Evolutionary conservation across 257 asterid species (phyloP).

Genomic region (Nicotiana tomentosiformis): DNA sequence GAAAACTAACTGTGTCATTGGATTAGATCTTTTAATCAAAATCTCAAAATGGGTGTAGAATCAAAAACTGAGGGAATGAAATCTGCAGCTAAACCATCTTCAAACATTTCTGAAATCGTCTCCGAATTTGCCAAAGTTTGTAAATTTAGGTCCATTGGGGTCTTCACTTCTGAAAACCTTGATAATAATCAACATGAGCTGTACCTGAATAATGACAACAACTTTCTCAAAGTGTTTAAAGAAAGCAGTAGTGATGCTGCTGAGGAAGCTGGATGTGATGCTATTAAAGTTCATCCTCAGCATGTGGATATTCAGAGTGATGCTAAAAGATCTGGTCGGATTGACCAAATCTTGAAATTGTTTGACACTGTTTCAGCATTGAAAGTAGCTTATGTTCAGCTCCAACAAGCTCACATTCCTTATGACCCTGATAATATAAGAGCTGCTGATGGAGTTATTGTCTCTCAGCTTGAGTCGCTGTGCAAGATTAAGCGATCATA

Average conservation of each 20-base stretch:
- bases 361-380: conserved; percentile 51
- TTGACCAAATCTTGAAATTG: conserved; percentile 40
- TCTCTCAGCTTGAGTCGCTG: conserved; percentile 40
- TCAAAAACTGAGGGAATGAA: conserved; percentile 35
- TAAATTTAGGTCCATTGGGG: conserved; percentile 71
- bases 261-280: conserved; percentile 16
- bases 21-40: conserved; percentile 22
- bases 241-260: conserved; percentile 30
- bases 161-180: conserved; percentile 37
- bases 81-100: conserved; percentile 36
- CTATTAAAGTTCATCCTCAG: conserved; percentile 14
- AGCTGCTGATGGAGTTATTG: conserved; percentile 55
- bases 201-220: conserved; percentile 4
- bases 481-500: conserved; percentile 43
- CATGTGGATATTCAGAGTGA: conserved; percentile 16
- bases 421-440: conserved; percentile 52
- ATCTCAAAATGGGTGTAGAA: conserved; percentile 30
- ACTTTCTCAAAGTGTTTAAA: conserved; percentile 20
- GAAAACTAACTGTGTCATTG: background rate
- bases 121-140: conserved; percentile 45
- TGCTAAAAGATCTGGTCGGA: conserved; percentile 22
- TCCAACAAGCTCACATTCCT: conserved; percentile 74
- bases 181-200: conserved; percentile 14
- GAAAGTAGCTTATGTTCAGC: conserved; percentile 64
- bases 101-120: conserved; percentile 45